phyloP scores from a whole-genome alignment of 2,329 filamentous ascomycete species.

The Dactylonectria macrodidyma region DNA sequence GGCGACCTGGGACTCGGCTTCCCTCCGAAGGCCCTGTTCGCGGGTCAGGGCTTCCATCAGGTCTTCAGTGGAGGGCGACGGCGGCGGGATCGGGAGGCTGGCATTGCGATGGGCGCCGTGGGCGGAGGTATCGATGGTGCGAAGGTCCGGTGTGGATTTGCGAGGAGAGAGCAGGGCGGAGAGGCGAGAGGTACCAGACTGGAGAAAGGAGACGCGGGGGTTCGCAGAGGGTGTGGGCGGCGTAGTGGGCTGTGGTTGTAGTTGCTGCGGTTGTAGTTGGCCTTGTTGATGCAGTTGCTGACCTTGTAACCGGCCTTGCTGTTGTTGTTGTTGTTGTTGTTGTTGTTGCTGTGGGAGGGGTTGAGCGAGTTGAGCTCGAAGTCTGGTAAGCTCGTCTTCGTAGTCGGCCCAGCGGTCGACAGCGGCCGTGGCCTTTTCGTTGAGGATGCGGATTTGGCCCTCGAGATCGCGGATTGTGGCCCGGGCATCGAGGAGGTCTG shows the following conservation, averaged over 20 bases:
- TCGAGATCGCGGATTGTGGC: conserved; percentile 78
- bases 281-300: conserved; percentile 36
- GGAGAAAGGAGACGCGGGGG: conserved; percentile 61
- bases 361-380: conserved; percentile 62
- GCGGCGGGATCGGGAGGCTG: conserved; percentile 38
- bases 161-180: conserved; percentile 63
- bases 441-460: conserved; percentile 78
- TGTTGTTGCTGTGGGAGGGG: conserved; percentile 36
- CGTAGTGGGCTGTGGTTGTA: conserved; percentile 42
- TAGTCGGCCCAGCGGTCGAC: conserved; percentile 81
- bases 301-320: neutral
- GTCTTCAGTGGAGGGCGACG: conserved; percentile 58
- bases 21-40: conserved; percentile 76
- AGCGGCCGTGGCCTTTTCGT: conserved; percentile 77
- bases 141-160: conserved; percentile 58
- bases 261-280: conserved; percentile 35
- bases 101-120: conserved; percentile 37
- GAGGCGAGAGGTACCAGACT: conserved; percentile 60
- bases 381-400: conserved; percentile 80
- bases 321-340: conserved; percentile 35
- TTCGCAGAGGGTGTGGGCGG: conserved; percentile 47
- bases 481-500: conserved; percentile 68
- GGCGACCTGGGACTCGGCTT: conserved; percentile 78
- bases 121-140: conserved; percentile 37
- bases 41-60: conserved; percentile 75